A percentile compares a stretch with the other conserved stretches of the same genome.
Evolutionary conservation across 1,139 yeast genomes (phyloP).

Genomic region (Suhomyces choctaworum): DNA sequence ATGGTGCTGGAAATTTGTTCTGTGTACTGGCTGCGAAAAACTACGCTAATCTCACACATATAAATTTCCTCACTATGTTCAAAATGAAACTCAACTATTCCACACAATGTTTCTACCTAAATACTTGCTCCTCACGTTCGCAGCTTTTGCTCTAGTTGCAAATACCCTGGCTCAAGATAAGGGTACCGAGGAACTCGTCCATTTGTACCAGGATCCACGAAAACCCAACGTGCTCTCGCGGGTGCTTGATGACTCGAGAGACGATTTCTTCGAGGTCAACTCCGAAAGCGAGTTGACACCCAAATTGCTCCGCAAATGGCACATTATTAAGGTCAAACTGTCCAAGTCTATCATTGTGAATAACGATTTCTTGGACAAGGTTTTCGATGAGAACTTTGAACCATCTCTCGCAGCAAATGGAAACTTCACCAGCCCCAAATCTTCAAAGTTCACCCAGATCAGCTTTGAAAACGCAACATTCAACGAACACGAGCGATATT

Average conservation of each 20-base stretch:
- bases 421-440: neutral
- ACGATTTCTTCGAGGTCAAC: constrained; percentile 10
- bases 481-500: constrained; percentile 5
- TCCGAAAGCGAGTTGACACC: constrained; percentile 10
- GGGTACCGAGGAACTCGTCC: too few species aligned
- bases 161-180: too few species aligned
- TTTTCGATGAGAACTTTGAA: constrained; percentile 1
- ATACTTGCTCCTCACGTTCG: too few species aligned
- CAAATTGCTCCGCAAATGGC: constrained; percentile 8
- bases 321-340: constrained; percentile 9
- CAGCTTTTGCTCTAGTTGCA: too few species aligned
- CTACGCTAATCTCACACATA: too few species aligned
- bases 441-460: constrained; percentile 9
- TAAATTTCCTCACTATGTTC: too few species aligned
- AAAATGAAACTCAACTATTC: too few species aligned
- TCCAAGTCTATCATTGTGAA: constrained; percentile 15
- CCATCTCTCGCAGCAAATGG: neutral
- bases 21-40: too few species aligned
- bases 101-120: too few species aligned
- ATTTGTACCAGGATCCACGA: too few species aligned
- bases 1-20: too few species aligned
- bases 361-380: constrained; percentile 5
- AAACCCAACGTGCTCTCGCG: neutral
- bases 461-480: constrained; percentile 10
- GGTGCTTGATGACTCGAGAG: constrained; percentile 2